phyloP scores from a whole-genome alignment of 23 red algal genomes.

The Rhodosorus marinus region DNA sequence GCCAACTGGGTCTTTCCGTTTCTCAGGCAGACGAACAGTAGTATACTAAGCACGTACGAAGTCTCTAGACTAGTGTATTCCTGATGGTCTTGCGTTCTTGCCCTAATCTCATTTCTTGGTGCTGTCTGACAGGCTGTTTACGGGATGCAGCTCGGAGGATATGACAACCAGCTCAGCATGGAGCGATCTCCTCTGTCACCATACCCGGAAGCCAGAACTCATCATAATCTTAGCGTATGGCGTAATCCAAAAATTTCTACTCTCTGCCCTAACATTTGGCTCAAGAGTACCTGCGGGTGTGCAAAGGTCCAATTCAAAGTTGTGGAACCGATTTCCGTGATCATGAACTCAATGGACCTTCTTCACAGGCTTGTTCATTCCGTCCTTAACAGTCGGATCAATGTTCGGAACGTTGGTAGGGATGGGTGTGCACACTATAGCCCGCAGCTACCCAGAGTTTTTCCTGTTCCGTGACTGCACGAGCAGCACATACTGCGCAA shows the following conservation, averaged over 20 bases:
- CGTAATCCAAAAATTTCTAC: constrained; percentile 30
- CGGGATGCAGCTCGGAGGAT: no score
- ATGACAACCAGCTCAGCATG: no score
- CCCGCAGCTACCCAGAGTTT: constrained; percentile 19
- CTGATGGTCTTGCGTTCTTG: no score
- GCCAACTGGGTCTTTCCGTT: constrained; percentile 36
- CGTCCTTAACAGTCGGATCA: constrained; percentile 72
- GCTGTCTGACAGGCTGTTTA: no score
- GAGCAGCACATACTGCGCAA: constrained; percentile 35
- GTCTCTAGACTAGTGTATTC: no score
- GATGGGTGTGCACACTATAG: constrained; percentile 10
- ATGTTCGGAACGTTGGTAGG: constrained; percentile 42
- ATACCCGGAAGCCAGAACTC: constrained; percentile 7
- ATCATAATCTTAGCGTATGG: constrained; percentile 23
- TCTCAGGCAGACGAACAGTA: constrained; percentile 36
- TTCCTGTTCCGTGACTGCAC: constrained; percentile 41
- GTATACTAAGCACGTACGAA: constrained; percentile 61
- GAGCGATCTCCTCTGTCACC: constrained; percentile 45
- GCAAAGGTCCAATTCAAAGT: no score
- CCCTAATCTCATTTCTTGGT: no score
- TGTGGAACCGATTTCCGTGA: no score
- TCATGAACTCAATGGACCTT: no score
- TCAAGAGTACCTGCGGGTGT: constrained; percentile 41
- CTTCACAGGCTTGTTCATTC: constrained; percentile 77
- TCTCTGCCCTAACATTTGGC: constrained; percentile 64